phyloP scores from a whole-genome alignment of 495 filamentous ascomycete species.

The Baudoinia panamericana region DNA sequence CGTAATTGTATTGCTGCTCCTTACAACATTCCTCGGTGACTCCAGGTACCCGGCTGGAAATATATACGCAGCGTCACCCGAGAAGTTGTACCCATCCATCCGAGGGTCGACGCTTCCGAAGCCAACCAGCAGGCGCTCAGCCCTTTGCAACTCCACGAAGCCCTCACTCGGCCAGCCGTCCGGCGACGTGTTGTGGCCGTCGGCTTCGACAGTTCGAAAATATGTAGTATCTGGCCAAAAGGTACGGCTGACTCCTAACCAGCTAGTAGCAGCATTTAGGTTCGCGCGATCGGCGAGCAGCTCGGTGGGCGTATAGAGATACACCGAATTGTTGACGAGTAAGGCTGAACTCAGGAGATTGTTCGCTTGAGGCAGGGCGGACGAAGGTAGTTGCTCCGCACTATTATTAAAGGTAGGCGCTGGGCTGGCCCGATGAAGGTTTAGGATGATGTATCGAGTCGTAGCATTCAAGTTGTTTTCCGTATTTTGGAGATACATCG shows the following conservation, averaged over 20 bases:
- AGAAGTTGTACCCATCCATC: slow-evolving; percentile 39
- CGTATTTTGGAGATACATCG: slow-evolving; percentile 37
- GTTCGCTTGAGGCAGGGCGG: slow-evolving; percentile 15
- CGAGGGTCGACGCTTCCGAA: slow-evolving; percentile 46
- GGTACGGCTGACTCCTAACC: slow-evolving; percentile 37
- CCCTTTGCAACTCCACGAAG: slow-evolving; percentile 40
- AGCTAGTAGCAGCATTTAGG: slow-evolving; percentile 39
- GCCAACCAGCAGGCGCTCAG: slow-evolving; percentile 39
- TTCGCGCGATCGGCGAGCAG: slow-evolving; percentile 39
- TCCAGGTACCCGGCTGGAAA: slow-evolving; percentile 34
- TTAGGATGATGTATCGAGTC: slow-evolving; percentile 39
- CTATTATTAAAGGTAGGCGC: slow-evolving; percentile 30
- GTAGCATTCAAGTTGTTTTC: slow-evolving; percentile 35
- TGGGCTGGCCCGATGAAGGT: slow-evolving; percentile 45
- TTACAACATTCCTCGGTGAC: slow-evolving; percentile 19
- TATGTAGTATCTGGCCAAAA: slow-evolving; percentile 41
- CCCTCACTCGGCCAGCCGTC: slow-evolving; percentile 52
- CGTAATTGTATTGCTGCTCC: slow-evolving; percentile 31
- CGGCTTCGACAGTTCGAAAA: slow-evolving; percentile 32
- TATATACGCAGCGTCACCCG: slow-evolving; percentile 29
- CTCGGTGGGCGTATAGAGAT: slow-evolving; percentile 41
- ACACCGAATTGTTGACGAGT: slow-evolving; percentile 32
- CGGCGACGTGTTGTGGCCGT: slow-evolving; percentile 36
- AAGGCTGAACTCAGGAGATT: slow-evolving; percentile 20
- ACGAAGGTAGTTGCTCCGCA: slow-evolving; percentile 20